phyloP scores from a whole-genome alignment of 176 grass and related monocot species.

The Triticum aestivum region IWGSC_CS_RefSeq_v2.1 NC_057794.1:184233225-184233724 shows the following conservation, averaged over 20 bases:
- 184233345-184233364: background rate
- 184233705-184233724: conserved; percentile 69
- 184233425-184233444: conserved; percentile 46
- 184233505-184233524: conserved; percentile 52
- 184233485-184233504: conserved; percentile 65
- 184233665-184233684: conserved; percentile 73
- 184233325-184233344: background rate
- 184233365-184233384: background rate
- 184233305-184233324: background rate
- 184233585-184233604: background rate
- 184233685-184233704: conserved; percentile 61
- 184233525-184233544: conserved; percentile 50
- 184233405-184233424: conserved; percentile 21
- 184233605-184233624: background rate
- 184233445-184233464: conserved; percentile 57
- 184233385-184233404: background rate
- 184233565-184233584: background rate
- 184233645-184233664: conserved; percentile 52
- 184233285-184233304: background rate
- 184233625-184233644: conserved; percentile 44
- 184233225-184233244: background rate
- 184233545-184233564: conserved; percentile 39
- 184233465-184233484: conserved; percentile 55
- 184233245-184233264: background rate
- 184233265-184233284: background rate